Percentiles rank a stretch among this genome's conserved stretches.
Conservation (phyloP, 1,139 yeast genomes). For the Saccharomyces hybrid region DNA sequence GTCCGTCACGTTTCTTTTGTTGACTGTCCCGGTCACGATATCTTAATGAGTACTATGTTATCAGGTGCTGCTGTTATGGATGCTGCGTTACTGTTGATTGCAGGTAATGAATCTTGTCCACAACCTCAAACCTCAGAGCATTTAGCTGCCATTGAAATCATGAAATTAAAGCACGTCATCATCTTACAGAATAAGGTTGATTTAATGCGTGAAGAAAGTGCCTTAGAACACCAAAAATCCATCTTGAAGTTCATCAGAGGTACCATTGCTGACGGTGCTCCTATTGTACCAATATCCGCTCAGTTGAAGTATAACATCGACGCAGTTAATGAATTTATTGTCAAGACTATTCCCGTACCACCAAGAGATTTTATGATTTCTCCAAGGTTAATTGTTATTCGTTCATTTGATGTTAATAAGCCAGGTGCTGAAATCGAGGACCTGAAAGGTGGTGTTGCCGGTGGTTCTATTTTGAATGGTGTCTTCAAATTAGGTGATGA, state of each 20-base stretch:
- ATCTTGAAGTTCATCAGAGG: slow-evolving; percentile 90
- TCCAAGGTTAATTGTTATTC: slow-evolving; percentile 92
- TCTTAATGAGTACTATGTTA: slow-evolving; percentile 99
- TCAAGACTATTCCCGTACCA: slow-evolving; percentile 93
- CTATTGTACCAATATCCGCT: slow-evolving; percentile 97
- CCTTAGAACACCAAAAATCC: slow-evolving; percentile 90
- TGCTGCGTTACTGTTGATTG: slow-evolving; percentile 91
- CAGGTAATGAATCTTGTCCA: slow-evolving; percentile 98
- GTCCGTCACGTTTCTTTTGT: slow-evolving; percentile 97
- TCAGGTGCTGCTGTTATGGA: slow-evolving; percentile 99
- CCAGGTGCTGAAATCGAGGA: slow-evolving; percentile 98
- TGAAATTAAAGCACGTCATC: slow-evolving; percentile 95
- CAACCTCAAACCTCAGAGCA: slow-evolving; percentile 99
- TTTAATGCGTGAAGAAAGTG: slow-evolving; percentile 95
- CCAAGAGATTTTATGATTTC: slow-evolving; percentile 88
- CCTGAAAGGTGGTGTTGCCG: slow-evolving; percentile 99
- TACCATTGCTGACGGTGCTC: slow-evolving; percentile 98
- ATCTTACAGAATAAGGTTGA: slow-evolving; percentile 97
- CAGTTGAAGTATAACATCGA: slow-evolving; percentile 97
- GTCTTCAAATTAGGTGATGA: slow-evolving; percentile 96
- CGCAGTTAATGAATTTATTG: slow-evolving; percentile 95
- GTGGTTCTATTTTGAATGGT: slow-evolving; percentile 96
- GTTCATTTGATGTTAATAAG: slow-evolving; percentile 97
- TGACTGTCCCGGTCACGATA: slow-evolving; percentile 99
- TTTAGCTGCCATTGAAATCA: slow-evolving; percentile 97